A percentile compares a stretch with the other conserved stretches of the same genome.
phyloP scores from a whole-genome alignment of 2,329 filamentous ascomycete genomes.

The Intubia oerlemansii region DNA sequence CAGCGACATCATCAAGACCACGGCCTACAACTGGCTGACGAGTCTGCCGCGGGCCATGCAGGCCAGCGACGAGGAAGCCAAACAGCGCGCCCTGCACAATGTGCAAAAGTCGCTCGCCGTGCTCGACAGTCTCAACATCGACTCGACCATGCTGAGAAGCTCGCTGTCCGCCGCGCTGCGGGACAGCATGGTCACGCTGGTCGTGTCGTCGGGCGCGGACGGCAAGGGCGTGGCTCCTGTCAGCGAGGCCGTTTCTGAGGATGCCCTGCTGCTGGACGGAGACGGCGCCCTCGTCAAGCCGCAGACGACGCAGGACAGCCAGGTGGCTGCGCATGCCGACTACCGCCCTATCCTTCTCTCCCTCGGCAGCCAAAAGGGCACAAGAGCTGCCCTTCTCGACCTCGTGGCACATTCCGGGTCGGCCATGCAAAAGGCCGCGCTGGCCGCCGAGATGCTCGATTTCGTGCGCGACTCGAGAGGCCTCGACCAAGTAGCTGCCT shows the following conservation, averaged over 20 bases:
- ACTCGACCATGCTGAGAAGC: constrained; percentile 45
- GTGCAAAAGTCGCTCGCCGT: constrained; percentile 54
- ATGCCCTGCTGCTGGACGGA: constrained; percentile 3
- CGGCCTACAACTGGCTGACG: constrained; percentile 61
- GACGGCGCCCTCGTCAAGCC: not conserved
- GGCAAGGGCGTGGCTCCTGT: constrained; percentile 7
- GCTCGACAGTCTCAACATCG: constrained; percentile 38
- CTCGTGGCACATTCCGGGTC: constrained; percentile 34
- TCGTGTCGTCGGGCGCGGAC: constrained; percentile 15
- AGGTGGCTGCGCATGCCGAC: not conserved
- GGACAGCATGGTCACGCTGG: constrained; percentile 42
- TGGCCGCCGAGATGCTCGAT: constrained; percentile 45
- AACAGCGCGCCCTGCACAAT: constrained; percentile 50
- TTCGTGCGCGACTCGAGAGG: constrained; percentile 36
- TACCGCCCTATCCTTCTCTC: constrained; percentile 43
- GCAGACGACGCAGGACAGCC: not conserved
- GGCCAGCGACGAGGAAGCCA: constrained; percentile 57
- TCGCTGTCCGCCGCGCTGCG: constrained; percentile 46
- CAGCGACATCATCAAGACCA: constrained; percentile 36
- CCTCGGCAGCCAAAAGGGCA: constrained; percentile 43
- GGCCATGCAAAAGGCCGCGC: constrained; percentile 33
- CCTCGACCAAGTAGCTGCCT: constrained; percentile 42
- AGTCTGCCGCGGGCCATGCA: constrained; percentile 70
- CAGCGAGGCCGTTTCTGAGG: constrained; percentile 12
- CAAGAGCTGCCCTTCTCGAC: constrained; percentile 32